Evolutionary conservation across 1,284 basidiomycete genomes (phyloP).

Genomic region (Malassezia psittaci): DNA sequence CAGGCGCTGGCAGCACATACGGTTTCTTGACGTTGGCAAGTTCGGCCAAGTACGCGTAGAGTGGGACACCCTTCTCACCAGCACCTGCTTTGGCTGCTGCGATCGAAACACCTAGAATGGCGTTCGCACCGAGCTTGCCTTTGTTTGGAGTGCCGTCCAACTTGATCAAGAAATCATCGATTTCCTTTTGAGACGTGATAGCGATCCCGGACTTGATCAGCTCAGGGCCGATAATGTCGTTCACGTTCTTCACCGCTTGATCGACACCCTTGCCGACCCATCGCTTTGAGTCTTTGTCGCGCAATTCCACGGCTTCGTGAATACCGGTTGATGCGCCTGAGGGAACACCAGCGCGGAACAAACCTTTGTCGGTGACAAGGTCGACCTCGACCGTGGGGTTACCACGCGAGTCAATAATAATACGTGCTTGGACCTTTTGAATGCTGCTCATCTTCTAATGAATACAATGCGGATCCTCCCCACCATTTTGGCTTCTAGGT

Average conservation of each 20-base stretch:
- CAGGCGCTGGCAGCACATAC: slow-evolving; percentile 58
- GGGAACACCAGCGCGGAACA: slow-evolving; percentile 88
- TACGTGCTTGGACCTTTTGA: slow-evolving; percentile 36
- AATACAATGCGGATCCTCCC: background rate
- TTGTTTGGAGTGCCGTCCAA: slow-evolving; percentile 96
- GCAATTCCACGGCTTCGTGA: slow-evolving; percentile 97
- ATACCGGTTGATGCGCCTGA: slow-evolving; percentile 97
- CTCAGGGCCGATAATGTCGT: slow-evolving; percentile 77
- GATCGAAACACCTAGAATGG: slow-evolving; percentile 97
- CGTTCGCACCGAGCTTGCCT: slow-evolving; percentile 98
- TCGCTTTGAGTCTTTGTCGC: slow-evolving; percentile 82
- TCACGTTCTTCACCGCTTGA: slow-evolving; percentile 93
- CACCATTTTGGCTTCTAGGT: background rate
- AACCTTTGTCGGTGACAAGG: slow-evolving; percentile 54
- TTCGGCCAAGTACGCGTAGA: slow-evolving; percentile 92
- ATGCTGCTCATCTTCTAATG: slow-evolving; percentile 29
- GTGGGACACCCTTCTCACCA: slow-evolving; percentile 60
- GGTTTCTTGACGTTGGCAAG: slow-evolving; percentile 88
- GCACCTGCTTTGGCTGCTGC: slow-evolving; percentile 89
- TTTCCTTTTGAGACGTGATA: slow-evolving; percentile 86
- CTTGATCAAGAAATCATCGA: slow-evolving; percentile 98
- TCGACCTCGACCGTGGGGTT: slow-evolving; percentile 49
- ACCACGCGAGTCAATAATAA: slow-evolving; percentile 45
- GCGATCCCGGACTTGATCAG: slow-evolving; percentile 75
- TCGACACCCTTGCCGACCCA: slow-evolving; percentile 84